phyloP scores from a whole-genome alignment of 495 filamentous ascomycete species.

The Penicillium pulvis region DNA sequence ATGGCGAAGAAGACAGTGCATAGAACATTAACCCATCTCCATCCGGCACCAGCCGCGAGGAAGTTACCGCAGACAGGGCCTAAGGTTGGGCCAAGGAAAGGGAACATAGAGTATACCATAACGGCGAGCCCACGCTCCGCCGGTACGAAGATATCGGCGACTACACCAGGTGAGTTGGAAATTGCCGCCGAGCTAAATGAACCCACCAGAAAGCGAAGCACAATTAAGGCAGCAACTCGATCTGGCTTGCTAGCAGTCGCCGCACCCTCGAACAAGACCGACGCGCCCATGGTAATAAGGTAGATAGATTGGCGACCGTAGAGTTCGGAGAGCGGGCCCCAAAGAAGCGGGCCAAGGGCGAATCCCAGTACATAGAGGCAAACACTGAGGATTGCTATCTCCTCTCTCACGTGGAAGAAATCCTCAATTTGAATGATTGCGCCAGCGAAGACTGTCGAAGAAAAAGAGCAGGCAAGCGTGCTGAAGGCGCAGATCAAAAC shows the following conservation, averaged over 20 bases:
- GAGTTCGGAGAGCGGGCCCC: slow-evolving; percentile 69
- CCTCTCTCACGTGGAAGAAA: slow-evolving; percentile 47
- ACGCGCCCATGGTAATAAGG: slow-evolving; percentile 41
- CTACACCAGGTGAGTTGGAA: slow-evolving; percentile 61
- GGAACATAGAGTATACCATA: slow-evolving; percentile 56
- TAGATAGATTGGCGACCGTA: slow-evolving; percentile 54
- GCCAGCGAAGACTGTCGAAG: slow-evolving; percentile 64
- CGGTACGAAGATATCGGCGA: slow-evolving; percentile 61
- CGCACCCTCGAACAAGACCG: slow-evolving; percentile 47
- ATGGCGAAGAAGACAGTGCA: slow-evolving; percentile 35
- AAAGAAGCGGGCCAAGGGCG: slow-evolving; percentile 50
- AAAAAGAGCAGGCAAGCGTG: slow-evolving; percentile 65
- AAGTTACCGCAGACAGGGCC: slow-evolving; percentile 54
- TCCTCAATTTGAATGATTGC: slow-evolving; percentile 55
- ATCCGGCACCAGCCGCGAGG: slow-evolving; percentile 48
- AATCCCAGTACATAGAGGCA: slow-evolving; percentile 51
- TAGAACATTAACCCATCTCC: slow-evolving; percentile 59
- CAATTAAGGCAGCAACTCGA: slow-evolving; percentile 9
- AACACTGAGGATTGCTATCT: slow-evolving; percentile 39
- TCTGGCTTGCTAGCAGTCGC: slow-evolving; percentile 20
- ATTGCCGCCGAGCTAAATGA: slow-evolving; percentile 62
- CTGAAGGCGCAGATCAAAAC: slow-evolving; percentile 57
- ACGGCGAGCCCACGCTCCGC: slow-evolving; percentile 57
- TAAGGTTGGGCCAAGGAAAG: slow-evolving; percentile 60
- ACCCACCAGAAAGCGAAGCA: slow-evolving; percentile 56